phyloP scores from a whole-genome alignment of 2,329 filamentous ascomycete genomes.

The Aspergillus calidoustus region DNA sequence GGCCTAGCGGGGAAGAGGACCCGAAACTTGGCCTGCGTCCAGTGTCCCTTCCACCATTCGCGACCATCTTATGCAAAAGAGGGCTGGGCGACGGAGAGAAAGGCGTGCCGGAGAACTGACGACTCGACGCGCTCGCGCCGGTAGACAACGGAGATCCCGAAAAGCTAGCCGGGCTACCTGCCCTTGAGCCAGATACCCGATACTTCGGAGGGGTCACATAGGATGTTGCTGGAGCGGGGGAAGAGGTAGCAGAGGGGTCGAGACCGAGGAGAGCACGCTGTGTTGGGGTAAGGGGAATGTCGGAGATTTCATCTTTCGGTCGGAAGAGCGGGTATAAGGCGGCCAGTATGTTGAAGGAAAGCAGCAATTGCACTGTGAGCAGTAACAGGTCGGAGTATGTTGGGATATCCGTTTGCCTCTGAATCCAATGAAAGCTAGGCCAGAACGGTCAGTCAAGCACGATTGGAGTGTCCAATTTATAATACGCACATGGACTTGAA shows the following conservation, averaged over 20 bases:
- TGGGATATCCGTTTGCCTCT: conserved; percentile 40
- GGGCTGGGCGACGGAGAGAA: conserved; percentile 61
- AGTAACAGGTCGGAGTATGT: conserved; percentile 51
- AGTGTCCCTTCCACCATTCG: conserved; percentile 43
- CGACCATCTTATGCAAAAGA: conserved; percentile 71
- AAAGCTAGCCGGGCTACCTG: conserved; percentile 45
- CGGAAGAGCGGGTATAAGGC: conserved; percentile 75
- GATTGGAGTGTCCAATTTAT: not conserved
- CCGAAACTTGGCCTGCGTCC: conserved; percentile 58
- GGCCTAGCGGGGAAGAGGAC: conserved; percentile 51
- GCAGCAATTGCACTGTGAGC: conserved; percentile 64
- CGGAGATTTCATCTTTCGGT: conserved; percentile 75
- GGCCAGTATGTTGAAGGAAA: conserved; percentile 70
- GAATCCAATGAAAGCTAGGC: conserved; percentile 42
- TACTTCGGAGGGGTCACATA: conserved; percentile 90
- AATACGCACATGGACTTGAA: conserved; percentile 44
- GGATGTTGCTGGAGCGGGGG: conserved; percentile 68
- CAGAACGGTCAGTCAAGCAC: conserved; percentile 20
- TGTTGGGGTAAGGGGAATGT: conserved; percentile 88
- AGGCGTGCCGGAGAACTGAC: conserved; percentile 51
- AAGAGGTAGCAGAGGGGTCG: conserved; percentile 66
- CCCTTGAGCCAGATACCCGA: conserved; percentile 68
- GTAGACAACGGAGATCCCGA: conserved; percentile 44
- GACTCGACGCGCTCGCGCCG: conserved; percentile 40
- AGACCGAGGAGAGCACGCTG: conserved; percentile 86